phyloP scores from a whole-genome alignment of 345 rosid species.

The Toxicodendron radicans region DNA sequence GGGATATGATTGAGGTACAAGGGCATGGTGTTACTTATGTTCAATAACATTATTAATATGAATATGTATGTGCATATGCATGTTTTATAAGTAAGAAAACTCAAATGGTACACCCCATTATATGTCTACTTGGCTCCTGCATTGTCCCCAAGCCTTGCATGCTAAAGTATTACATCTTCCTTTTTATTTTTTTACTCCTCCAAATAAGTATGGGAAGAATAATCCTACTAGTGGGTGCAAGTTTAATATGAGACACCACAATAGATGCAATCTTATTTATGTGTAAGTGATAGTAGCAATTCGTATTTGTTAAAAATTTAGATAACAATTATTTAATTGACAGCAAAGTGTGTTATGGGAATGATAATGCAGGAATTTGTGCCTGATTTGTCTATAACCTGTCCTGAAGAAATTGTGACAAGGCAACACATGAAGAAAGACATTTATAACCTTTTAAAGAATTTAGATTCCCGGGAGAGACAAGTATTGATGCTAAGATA shows the following conservation, averaged over 20 bases:
- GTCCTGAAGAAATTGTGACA: slow-evolving; percentile 54
- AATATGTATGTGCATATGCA: background rate
- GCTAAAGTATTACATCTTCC: background rate
- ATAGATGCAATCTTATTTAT: background rate
- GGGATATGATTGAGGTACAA: background rate
- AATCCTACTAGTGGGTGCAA: background rate
- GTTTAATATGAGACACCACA: background rate
- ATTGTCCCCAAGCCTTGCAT: no score
- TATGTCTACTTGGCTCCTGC: background rate
- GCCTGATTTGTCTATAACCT: slow-evolving; percentile 46
- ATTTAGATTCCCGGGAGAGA: slow-evolving; percentile 66
- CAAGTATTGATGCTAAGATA: slow-evolving; percentile 63
- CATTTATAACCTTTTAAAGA: slow-evolving; percentile 45
- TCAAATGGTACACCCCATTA: background rate
- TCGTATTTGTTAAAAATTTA: background rate
- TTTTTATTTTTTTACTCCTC: background rate
- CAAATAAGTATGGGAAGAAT: background rate
- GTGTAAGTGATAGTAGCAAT: background rate
- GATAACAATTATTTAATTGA: slow-evolving; percentile 6
- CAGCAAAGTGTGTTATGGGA: slow-evolving; percentile 5
- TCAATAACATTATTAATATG: background rate
- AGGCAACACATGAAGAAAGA: slow-evolving; percentile 59
- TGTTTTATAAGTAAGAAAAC: background rate
- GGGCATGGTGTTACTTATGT: background rate
- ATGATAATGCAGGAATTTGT: slow-evolving; percentile 52